A percentile compares a stretch with the other conserved stretches of the same genome.
These are phyloP conservation scores for Microsporum audouinii DNA, from an alignment of 2,329 filamentous ascomycete genomes.

Conservation along the genomic window DNA sequence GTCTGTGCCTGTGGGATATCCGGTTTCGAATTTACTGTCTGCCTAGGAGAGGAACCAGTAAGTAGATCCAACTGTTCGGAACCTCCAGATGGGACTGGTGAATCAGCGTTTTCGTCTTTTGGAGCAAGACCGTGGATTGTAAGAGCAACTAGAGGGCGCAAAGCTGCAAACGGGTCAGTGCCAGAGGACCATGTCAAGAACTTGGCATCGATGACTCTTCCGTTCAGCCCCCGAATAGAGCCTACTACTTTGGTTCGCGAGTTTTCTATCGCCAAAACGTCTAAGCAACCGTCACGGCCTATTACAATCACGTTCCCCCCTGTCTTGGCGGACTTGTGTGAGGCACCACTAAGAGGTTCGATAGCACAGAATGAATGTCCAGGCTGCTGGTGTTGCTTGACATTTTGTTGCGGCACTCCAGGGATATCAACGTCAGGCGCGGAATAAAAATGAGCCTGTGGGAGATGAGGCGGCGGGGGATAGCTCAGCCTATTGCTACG, in stretches of 20 bases:
- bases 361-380: conserved; percentile 71
- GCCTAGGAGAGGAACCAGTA: conserved; percentile 19
- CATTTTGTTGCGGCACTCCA: conserved; percentile 19
- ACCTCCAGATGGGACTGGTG: conserved; percentile 18
- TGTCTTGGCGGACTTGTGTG: conserved; percentile 30
- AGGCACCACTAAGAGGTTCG: conserved; percentile 50
- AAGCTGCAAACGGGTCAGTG: conserved; percentile 41
- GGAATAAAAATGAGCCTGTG: conserved; percentile 66
- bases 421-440: conserved; percentile 59
- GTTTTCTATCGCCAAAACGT: conserved; percentile 62
- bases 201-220: conserved; percentile 70
- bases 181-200: conserved; percentile 59
- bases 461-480: conserved; percentile 56
- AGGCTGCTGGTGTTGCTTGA: background rate
- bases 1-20: conserved; percentile 56
- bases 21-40: conserved; percentile 18
- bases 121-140: conserved; percentile 63
- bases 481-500: conserved; percentile 20
- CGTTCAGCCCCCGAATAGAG: conserved; percentile 63
- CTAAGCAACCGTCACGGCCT: conserved; percentile 68
- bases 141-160: conserved; percentile 65
- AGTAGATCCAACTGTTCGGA: conserved; percentile 29
- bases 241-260: conserved; percentile 59
- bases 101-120: conserved; percentile 27
- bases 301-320: conserved; percentile 58